Evolutionary conservation across 2,329 filamentous ascomycete species (phyloP).

Genomic region (Diaporthe vaccinii): DNA sequence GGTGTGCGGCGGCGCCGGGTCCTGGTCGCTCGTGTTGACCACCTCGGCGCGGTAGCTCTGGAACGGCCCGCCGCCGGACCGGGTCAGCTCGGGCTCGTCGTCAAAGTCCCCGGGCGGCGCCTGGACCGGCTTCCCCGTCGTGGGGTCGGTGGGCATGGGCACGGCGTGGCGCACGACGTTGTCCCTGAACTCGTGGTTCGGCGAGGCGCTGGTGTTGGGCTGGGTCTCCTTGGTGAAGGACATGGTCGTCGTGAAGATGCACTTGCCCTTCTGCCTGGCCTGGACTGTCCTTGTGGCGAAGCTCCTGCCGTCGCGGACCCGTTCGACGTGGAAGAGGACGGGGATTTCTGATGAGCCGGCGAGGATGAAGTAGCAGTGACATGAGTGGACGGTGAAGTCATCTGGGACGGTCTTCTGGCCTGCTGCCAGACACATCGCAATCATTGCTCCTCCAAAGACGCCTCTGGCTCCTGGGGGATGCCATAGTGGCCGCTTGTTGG

Average conservation of each 20-base stretch:
- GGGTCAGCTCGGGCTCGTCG: constrained; percentile 64
- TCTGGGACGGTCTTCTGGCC: constrained; percentile 88
- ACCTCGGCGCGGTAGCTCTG: constrained; percentile 60
- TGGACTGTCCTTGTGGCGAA: constrained; percentile 97
- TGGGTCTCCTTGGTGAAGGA: constrained; percentile 81
- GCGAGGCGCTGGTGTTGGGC: constrained; percentile 50
- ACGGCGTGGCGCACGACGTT: constrained; percentile 75
- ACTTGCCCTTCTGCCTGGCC: constrained; percentile 86
- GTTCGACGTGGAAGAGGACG: constrained; percentile 94
- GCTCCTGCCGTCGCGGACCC: constrained; percentile 88
- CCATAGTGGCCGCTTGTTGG: constrained; percentile 92
- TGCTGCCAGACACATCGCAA: constrained; percentile 90
- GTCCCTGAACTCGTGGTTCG: constrained; percentile 41
- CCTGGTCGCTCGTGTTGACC: constrained; percentile 54
- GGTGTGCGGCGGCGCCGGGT: constrained; percentile 65
- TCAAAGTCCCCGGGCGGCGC: constrained; percentile 57
- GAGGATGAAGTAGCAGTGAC: constrained; percentile 99
- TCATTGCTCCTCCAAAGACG: constrained; percentile 93
- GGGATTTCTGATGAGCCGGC: constrained; percentile 88
- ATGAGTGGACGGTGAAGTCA: constrained; percentile 89
- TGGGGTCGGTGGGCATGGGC: constrained; percentile 64
- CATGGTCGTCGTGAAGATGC: constrained; percentile 96
- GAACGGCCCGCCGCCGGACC: constrained; percentile 63
- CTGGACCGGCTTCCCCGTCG: constrained; percentile 43
- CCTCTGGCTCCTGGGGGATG: constrained; percentile 92